These are phyloP conservation scores for Dryas drummondii DNA, from an alignment of 306 rosid genomes.

Conservation along the genomic window DNA sequence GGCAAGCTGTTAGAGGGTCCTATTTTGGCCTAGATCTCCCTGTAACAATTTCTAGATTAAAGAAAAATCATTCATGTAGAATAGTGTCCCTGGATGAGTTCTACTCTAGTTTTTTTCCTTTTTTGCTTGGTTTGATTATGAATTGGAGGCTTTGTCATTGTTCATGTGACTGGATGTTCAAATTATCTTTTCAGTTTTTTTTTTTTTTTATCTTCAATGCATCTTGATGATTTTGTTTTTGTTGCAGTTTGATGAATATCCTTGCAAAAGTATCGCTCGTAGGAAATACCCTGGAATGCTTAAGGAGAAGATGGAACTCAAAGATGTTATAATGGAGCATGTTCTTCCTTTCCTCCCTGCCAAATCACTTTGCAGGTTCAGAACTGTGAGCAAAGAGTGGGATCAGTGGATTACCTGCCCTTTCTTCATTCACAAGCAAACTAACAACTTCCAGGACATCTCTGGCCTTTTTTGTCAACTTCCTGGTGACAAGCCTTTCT, in stretches of 20 bases:
- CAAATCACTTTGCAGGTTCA: conserved; percentile 41
- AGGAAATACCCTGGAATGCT: conserved; percentile 2
- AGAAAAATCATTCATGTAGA: background rate
- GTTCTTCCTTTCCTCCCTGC: conserved; percentile 41
- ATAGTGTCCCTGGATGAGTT: background rate
- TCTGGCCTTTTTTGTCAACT: conserved; percentile 40
- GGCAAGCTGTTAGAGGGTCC: background rate
- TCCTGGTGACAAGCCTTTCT: background rate
- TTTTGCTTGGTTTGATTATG: background rate
- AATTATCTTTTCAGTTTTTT: background rate
- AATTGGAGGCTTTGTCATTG: background rate
- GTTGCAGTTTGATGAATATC: conserved; percentile 25
- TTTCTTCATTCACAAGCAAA: conserved; percentile 31
- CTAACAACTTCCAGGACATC: conserved; percentile 17
- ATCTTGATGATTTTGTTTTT: background rate
- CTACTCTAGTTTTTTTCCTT: background rate
- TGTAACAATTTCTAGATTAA: background rate
- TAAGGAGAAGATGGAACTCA: conserved; percentile 1
- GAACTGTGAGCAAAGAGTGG: conserved; percentile 38
- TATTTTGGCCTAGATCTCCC: background rate
- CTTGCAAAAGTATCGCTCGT: background rate
- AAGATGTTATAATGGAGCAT: conserved; percentile 15
- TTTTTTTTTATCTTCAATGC: conserved; percentile 1
- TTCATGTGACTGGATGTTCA: background rate
- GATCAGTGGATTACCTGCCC: conserved; percentile 24